A percentile compares a stretch with the other conserved stretches of the same genome.
These are phyloP conservation scores for Eustoma russellianum DNA, from an alignment of 257 asterid species.

Conservation along the genomic window DNA sequence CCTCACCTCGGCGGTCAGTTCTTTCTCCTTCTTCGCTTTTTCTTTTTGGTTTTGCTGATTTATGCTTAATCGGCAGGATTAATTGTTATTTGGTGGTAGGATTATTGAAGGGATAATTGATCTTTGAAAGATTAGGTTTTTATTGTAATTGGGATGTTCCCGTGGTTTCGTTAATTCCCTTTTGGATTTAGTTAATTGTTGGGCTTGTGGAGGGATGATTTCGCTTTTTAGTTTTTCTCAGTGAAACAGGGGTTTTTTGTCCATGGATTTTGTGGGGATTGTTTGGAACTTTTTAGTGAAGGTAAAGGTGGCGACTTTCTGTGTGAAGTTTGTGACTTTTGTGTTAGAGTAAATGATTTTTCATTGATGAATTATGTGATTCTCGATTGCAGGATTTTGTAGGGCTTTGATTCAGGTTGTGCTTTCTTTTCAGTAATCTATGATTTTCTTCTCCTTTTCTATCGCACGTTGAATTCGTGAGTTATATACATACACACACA, in stretches of 20 bases:
- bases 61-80: background rate
- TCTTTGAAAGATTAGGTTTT: background rate
- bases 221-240: background rate
- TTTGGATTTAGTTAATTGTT: too few relatives aligned
- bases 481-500: too few relatives aligned
- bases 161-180: background rate
- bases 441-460: background rate
- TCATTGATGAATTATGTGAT: background rate
- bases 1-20: slow-evolving; percentile 7
- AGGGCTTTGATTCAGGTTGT: background rate
- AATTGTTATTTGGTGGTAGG: background rate
- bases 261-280: background rate
- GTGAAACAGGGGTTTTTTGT: background rate
- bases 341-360: background rate
- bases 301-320: background rate
- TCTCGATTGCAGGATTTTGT: background rate
- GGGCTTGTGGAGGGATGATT: background rate
- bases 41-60: background rate
- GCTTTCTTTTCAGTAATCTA: background rate
- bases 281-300: background rate
- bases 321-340: background rate
- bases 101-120: background rate
- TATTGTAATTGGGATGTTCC: background rate
- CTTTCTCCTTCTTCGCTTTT: background rate
- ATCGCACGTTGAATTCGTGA: too few relatives aligned